Conservation (phyloP, 2,329 filamentous ascomycete genomes). For the Gyromitra esculenta region DNA sequence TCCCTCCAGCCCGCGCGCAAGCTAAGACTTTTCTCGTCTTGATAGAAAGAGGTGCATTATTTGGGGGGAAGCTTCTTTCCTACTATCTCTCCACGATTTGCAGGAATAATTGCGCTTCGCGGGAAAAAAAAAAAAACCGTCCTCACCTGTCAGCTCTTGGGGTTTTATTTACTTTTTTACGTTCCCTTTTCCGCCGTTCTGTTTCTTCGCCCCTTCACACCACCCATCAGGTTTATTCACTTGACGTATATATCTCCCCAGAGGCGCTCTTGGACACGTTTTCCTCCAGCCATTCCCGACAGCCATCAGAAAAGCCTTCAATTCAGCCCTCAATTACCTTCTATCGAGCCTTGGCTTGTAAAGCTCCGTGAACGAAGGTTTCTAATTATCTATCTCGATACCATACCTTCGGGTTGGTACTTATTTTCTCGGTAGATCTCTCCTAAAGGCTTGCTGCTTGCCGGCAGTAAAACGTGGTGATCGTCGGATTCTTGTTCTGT, state of each 20-base stretch:
- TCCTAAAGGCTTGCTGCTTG: conserved; percentile 49
- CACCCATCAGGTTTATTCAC: conserved; percentile 33
- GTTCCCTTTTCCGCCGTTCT: conserved; percentile 37
- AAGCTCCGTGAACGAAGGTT: conserved; percentile 34
- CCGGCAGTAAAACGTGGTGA: conserved; percentile 53
- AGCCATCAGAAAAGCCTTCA: conserved; percentile 47
- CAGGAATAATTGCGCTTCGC: conserved; percentile 52
- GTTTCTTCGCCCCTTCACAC: conserved; percentile 44
- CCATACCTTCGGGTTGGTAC: conserved; percentile 50
- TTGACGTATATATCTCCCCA: conserved; percentile 52
- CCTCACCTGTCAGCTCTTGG: conserved; percentile 45
- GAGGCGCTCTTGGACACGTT: conserved; percentile 50
- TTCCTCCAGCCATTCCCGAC: conserved; percentile 53
- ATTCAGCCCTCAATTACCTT: conserved; percentile 45
- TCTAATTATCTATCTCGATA: conserved; percentile 49
- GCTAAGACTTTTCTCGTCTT: conserved; percentile 52
- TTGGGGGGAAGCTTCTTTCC: conserved; percentile 40
- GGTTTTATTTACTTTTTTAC: conserved; percentile 47
- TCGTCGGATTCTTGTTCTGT: conserved; percentile 49
- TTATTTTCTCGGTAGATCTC: conserved; percentile 51
- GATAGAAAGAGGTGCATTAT: conserved; percentile 51
- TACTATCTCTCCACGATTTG: conserved; percentile 48
- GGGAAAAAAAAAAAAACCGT: conserved; percentile 35
- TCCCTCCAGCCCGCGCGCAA: conserved; percentile 41
- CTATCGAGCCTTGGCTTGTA: conserved; percentile 37